Percentiles rank a stretch among this genome's conserved stretches.
Conservation (phyloP, 371 early-diverging fungal genomes). For the Mucor indicus region DNA sequence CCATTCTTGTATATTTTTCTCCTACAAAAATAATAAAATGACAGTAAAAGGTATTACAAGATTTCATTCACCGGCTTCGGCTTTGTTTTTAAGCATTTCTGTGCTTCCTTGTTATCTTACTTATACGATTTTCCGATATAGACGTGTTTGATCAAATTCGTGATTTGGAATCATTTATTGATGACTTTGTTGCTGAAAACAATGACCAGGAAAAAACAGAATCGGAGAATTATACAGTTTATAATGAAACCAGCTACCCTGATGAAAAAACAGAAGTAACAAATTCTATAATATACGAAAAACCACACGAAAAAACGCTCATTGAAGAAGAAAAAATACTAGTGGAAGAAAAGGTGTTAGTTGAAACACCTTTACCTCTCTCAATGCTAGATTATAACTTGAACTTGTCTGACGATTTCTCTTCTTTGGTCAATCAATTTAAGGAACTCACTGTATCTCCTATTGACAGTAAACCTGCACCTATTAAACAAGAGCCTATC, state of each 20-base stretch:
- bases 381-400: constrained; percentile 9
- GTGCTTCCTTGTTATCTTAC: background rate
- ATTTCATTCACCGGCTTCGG: too few relatives aligned
- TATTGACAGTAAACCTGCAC: background rate
- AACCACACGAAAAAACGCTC: background rate
- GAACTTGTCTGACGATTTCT: constrained; percentile 21
- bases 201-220: background rate
- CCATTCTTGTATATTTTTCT: too few relatives aligned
- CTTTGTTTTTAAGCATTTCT: background rate
- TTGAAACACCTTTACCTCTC: constrained; percentile 4
- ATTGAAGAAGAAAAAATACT: constrained; percentile 5
- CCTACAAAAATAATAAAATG: background rate
- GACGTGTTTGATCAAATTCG: constrained; percentile 28
- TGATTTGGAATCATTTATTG: constrained; percentile 33
- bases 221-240: background rate
- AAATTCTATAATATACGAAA: background rate
- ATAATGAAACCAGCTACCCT: background rate
- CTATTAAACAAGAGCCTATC: background rate
- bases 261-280: background rate
- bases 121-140: background rate
- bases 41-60: constrained; percentile 3
- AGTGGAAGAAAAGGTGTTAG: constrained; percentile 7
- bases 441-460: constrained; percentile 7
- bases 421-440: constrained; percentile 17
- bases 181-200: constrained; percentile 24